Evolutionary conservation across 176 grass and related monocot genomes (phyloP), one percentile per base, ranked within the genome.

Genomic region (Oryza meridionalis): DNA sequence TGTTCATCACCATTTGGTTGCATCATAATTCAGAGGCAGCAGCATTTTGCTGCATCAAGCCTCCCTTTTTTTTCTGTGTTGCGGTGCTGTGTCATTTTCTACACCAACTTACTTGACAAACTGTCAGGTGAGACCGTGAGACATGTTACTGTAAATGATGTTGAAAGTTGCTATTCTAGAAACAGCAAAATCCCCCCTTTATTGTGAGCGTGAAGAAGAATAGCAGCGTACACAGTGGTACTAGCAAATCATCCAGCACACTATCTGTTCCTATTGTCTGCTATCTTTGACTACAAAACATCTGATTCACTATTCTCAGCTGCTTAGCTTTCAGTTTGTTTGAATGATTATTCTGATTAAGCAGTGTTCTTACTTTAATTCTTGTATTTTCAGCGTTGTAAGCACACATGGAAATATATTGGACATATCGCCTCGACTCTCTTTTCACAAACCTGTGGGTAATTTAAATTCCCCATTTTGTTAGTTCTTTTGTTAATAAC

Each of bases 401-500:
- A 85, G 27, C 44, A 50, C 80, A 46, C 62, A 64, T 55, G 87
- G 45, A 85, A 85, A 86, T 79, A 11, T 66, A 55, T 29, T 61
- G 50, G 88, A 90, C 37, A 83, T 88, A 24, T 90, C 87, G 0
- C 84, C 92, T 2, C 84, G 87, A 72, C 67, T 88, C 29, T 92
- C 92, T 11, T 77, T 90, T 80, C 61, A 88, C 58, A 86, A 80
- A 88, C 84, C 92, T 88, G 92, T 94, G 90, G 91, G 92, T 76
- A 88, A 90, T 83, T 86, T 79, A 82, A 66, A 69, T 72, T 67
- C 61, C 65, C 15, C 5, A 6, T 40, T 67, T 46, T 21, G 9
- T 27, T 69, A 70, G 71, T 6, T 42, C n/a, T 73, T 19, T 42
- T 68, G 47, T 27, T 53, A 31, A 70, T 69, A 44, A 6, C 42